phyloP scores from a whole-genome alignment of 1,284 basidiomycete species.

The Lignosus rhinocerotis region DNA sequence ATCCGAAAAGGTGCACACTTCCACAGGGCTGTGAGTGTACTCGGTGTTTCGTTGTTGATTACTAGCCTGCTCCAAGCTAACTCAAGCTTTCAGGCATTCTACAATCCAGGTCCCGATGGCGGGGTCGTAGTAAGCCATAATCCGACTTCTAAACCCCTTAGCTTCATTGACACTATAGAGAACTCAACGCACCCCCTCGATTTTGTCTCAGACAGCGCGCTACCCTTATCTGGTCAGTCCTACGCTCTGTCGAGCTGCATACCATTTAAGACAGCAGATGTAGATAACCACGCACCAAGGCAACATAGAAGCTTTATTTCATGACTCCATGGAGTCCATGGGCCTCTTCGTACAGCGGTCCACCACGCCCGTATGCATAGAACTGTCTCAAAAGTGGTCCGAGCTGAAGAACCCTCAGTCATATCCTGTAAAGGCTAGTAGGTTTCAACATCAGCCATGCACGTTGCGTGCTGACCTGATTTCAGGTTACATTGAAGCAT shows the following conservation, averaged over 20 bases:
- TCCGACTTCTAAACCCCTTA: no score
- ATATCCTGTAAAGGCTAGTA: conserved; percentile 58
- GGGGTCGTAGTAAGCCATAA: conserved; percentile 54
- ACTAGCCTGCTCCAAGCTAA: no score
- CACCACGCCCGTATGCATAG: conserved; percentile 52
- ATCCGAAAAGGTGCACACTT: conserved; percentile 66
- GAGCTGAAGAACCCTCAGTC: conserved; percentile 43
- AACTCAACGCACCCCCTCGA: conserved; percentile 57
- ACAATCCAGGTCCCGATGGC: conserved; percentile 62
- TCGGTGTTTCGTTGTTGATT: background rate
- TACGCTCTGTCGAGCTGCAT: no score
- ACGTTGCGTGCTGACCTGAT: background rate
- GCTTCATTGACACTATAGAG: conserved; percentile 40
- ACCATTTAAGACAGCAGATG: background rate
- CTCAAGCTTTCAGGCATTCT: conserved; percentile 55
- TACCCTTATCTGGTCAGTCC: conserved; percentile 62
- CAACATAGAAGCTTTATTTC: conserved; percentile 67
- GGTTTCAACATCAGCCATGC: background rate
- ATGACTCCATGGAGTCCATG: conserved; percentile 56
- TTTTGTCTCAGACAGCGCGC: conserved; percentile 51
- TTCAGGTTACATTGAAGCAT: conserved; percentile 39
- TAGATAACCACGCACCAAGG: conserved; percentile 75
- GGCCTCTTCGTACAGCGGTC: conserved; percentile 60
- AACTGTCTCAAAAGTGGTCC: conserved; percentile 46
- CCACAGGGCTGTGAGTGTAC: conserved; percentile 59